phyloP scores from a whole-genome alignment of 345 rosid genomes.

The Murraya koenigii region DNA sequence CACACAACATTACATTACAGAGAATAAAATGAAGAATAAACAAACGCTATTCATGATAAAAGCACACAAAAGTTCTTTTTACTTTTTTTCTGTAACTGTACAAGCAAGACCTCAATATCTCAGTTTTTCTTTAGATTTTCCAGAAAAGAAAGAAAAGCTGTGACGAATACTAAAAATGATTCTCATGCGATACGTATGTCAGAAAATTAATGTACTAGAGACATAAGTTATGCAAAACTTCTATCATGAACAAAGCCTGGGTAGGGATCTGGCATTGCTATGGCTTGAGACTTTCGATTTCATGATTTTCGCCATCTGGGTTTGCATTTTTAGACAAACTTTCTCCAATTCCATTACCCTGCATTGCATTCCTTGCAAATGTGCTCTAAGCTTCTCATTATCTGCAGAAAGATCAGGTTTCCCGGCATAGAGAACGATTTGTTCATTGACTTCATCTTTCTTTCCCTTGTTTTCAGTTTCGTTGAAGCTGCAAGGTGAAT shows the following conservation, averaged over 20 bases:
- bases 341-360: conserved; percentile 84
- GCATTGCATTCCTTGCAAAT: conserved; percentile 80
- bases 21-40: conserved; percentile 4
- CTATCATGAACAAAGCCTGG: conserved; percentile 78
- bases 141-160: conserved; percentile 19
- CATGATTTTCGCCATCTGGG: conserved; percentile 69
- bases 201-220: not conserved
- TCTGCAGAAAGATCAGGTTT: conserved; percentile 41
- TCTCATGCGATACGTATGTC: conserved; percentile 28
- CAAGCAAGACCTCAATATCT: conserved; percentile 25
- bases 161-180: not conserved
- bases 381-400: conserved; percentile 52
- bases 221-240: not conserved
- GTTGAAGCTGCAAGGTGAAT: conserved; percentile 26
- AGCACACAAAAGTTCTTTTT: conserved; percentile 10
- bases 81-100: conserved; percentile 32
- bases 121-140: conserved; percentile 11
- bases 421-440: conserved; percentile 44
- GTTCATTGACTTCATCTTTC: conserved; percentile 26
- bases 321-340: conserved; percentile 79
- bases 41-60: not conserved
- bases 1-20: not conserved
- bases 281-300: conserved; percentile 51
- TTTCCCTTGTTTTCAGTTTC: conserved; percentile 23
- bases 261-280: conserved; percentile 57